Evolutionary conservation across 2,329 filamentous ascomycete genomes (phyloP), one percentile per base, ranked within the genome.

Genomic region (Neopestalotiopsis sp.): DNA sequence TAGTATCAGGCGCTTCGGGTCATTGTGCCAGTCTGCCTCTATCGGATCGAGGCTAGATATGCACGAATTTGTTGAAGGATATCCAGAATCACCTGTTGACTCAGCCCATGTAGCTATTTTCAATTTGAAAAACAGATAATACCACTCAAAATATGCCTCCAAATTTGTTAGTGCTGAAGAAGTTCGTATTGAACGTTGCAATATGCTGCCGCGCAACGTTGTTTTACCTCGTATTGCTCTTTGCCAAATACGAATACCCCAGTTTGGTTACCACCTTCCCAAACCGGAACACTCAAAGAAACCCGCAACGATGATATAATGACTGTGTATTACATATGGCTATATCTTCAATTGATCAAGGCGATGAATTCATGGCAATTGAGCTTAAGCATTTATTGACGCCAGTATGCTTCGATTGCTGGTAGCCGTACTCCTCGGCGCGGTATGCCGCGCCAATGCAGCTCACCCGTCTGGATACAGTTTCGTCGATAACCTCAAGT

Each of bases 401-500:
- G 17, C n/a, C 45, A 53, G 9, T 9, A 53, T 53, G 45, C n/a
- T 53, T 20, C 45, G 20, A 53, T 53, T 24, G 3, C n/a, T 53
- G 6, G 45, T n/a, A 17, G 6, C 20, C 6, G 1, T 53, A 53
- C 45, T 53, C 6, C 45, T 53, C 17, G 45, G 45, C n/a, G 45
- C 17, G 45, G 45, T 53, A 6, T 53, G n/a, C n/a, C 3, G 14
- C 45, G 14, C 45, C 14, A 53, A 53, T 24, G 57, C 57, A 30
- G 24, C 57, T 17, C 57, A 59, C 30, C 57, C 57, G 20, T 14
- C 57, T 5, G 20, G 24, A 2, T 24, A 24, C 24, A 59, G 57
- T 59, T 59, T 59, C 30, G 24, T 30, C 6, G 30, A 34, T 59
- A 30, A 59, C 57, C 24, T 59, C 57, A 59, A 59, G 28, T 59